A percentile compares a stretch with the other conserved stretches of the same genome.
Evolutionary conservation across 1,284 basidiomycete species (phyloP).

Genomic region (Xanthoconium separans): DNA sequence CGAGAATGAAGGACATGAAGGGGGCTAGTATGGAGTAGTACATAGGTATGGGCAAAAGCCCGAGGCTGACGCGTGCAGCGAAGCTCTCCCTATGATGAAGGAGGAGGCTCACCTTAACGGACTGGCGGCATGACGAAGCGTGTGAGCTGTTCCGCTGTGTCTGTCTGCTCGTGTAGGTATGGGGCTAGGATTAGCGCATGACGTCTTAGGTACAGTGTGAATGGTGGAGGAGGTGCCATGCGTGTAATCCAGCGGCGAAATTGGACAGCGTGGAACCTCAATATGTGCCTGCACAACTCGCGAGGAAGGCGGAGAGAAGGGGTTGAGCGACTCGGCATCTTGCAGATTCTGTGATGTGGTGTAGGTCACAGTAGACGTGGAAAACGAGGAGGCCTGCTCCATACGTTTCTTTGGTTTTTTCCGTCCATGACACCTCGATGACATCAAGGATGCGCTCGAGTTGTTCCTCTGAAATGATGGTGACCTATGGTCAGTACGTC

Average conservation of each 20-base stretch:
- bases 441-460: slow-evolving; percentile 18
- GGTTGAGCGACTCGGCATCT: slow-evolving; percentile 8
- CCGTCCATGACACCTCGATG: slow-evolving; percentile 13
- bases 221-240: slow-evolving; percentile 39
- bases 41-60: not conserved
- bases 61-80: not conserved
- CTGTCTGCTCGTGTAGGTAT: not conserved
- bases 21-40: too few relatives aligned
- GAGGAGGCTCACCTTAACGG: not conserved
- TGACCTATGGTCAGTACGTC: slow-evolving; percentile 28
- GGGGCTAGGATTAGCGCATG: not conserved
- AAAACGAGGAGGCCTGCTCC: slow-evolving; percentile 29
- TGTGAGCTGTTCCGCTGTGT: not conserved
- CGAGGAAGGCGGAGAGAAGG: slow-evolving; percentile 17
- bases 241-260: slow-evolving; percentile 29
- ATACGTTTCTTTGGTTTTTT: slow-evolving; percentile 26
- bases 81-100: not conserved
- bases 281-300: slow-evolving; percentile 23
- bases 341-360: not conserved
- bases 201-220: not conserved
- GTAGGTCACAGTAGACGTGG: slow-evolving; percentile 33
- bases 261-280: slow-evolving; percentile 23
- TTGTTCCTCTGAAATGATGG: slow-evolving; percentile 4
- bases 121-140: not conserved
- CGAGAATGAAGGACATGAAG: too few relatives aligned